Conservation (phyloP, 2,329 filamentous ascomycete genomes). For the Ophiosphaerella korrae region DNA sequence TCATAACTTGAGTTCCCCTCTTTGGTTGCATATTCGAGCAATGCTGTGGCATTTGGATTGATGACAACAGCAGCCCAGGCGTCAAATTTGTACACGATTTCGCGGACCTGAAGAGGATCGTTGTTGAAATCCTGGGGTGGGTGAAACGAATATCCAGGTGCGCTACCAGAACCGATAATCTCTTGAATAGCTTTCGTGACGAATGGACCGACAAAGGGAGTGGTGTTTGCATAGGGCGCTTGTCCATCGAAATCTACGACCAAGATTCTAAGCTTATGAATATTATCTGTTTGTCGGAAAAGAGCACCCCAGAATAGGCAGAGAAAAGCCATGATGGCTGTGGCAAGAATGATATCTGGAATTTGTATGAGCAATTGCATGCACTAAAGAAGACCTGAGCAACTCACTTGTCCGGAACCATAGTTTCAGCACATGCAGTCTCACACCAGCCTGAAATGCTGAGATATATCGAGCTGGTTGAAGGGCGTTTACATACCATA, state of each 20-base stretch:
- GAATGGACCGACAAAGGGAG: conserved; percentile 61
- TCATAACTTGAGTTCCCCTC: conserved; percentile 65
- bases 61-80: conserved; percentile 66
- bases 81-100: conserved; percentile 63
- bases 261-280: conserved; percentile 55
- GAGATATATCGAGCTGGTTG: neutral
- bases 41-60: conserved; percentile 64
- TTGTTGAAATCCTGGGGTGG: conserved; percentile 58
- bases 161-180: conserved; percentile 44
- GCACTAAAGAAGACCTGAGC: no score
- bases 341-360: conserved; percentile 28
- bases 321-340: conserved; percentile 31
- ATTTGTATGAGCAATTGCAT: conserved; percentile 3
- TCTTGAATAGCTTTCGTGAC: conserved; percentile 54
- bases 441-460: conserved; percentile 26
- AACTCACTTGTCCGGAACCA: conserved; percentile 34
- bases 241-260: conserved; percentile 68
- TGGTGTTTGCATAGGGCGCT: conserved; percentile 54
- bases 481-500: conserved; percentile 21
- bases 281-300: conserved; percentile 27
- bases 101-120: conserved; percentile 61
- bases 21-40: conserved; percentile 59
- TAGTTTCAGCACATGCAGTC: conserved; percentile 35
- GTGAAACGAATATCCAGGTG: conserved; percentile 58
- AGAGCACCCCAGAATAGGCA: conserved; percentile 38